Conservation (phyloP, 352 stramenopile genomes). For the Globisporangium barbulae region DNA sequence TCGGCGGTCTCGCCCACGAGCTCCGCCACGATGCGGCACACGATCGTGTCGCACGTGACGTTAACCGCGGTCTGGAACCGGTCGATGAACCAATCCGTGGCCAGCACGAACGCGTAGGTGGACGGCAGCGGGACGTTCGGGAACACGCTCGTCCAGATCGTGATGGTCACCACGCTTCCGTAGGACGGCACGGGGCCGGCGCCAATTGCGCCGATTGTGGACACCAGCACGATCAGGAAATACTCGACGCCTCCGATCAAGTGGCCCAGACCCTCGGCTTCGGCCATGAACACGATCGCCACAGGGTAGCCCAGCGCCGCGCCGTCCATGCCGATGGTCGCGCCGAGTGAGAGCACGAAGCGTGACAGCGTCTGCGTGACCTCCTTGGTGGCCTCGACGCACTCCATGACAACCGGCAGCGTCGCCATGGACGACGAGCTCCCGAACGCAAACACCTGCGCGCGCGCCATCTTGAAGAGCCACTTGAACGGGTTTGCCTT, state of each 20-base stretch:
- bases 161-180: constrained; percentile 25
- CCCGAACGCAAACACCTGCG: constrained; percentile 68
- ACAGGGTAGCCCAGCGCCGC: constrained; percentile 27
- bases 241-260: constrained; percentile 18
- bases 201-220: constrained; percentile 22
- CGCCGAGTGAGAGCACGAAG: constrained; percentile 59
- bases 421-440: constrained; percentile 75
- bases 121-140: constrained; percentile 29
- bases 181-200: constrained; percentile 21
- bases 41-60: constrained; percentile 53
- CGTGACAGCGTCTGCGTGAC: constrained; percentile 51
- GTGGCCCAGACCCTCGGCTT: constrained; percentile 21
- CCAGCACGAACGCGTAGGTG: constrained; percentile 52
- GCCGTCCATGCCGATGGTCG: constrained; percentile 43
- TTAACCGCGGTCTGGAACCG: constrained; percentile 53
- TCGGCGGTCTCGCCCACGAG: constrained; percentile 6
- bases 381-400: constrained; percentile 55
- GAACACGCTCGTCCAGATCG: constrained; percentile 28
- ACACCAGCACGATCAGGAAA: constrained; percentile 25
- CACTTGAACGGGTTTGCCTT: constrained; percentile 36
- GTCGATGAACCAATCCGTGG: constrained; percentile 64
- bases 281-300: constrained; percentile 34
- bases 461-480: constrained; percentile 40
- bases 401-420: constrained; percentile 66
- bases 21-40: constrained; percentile 52